Evolutionary conservation across 345 rosid genomes (phyloP), one percentile per base, ranked within the genome.

Genomic region (Adansonia digitata): DNA sequence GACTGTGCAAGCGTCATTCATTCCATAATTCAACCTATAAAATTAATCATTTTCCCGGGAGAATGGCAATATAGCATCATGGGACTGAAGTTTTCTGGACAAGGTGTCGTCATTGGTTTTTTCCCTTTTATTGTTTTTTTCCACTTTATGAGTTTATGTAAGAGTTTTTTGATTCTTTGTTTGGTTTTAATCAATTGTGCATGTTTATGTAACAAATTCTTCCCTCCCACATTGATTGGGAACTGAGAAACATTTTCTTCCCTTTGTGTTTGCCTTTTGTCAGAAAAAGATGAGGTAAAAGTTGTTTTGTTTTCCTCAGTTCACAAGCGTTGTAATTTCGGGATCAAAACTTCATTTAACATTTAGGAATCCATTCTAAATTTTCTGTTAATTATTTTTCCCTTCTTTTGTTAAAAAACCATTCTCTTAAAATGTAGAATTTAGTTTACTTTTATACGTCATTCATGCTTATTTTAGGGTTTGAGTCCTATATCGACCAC

Each of bases 161-260:
- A n/a, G 45, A 48, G 75, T 72, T 72, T 81, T 73, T 74, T 71
- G 60, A 55, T 75, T 83, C 81, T 74, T 66, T 76, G 79, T n/a
- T 77, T 79, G 27, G 63, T 78, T 78, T 81, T 81, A 76, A 78
- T 83, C 56, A 48, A 61, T 77, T 80, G 63, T 75, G 79, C 53
- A 65, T 67, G 69, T 71, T 71, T 26, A 20, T 60, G 69, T 69
- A 69, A 45, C 56, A 75, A 48, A 31, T 2, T 26, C 48, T 52
- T 62, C 20, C 64, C 69, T 2, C 27, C 22, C 37, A 48, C 39
- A 56, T 74, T 53, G 67, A 66, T 70, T 51, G 14, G 57, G 55
- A 74, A 35, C 37, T 52, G 37, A 34, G 63, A 74, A 61, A 73
- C 18, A 13, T 43, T 26, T 52, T 26, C 27, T 75, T 20, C 6